Base-by-base conservation (phyloP, 2,329 filamentous ascomycete species). In the Pochonia chlamydosporia region DNA sequence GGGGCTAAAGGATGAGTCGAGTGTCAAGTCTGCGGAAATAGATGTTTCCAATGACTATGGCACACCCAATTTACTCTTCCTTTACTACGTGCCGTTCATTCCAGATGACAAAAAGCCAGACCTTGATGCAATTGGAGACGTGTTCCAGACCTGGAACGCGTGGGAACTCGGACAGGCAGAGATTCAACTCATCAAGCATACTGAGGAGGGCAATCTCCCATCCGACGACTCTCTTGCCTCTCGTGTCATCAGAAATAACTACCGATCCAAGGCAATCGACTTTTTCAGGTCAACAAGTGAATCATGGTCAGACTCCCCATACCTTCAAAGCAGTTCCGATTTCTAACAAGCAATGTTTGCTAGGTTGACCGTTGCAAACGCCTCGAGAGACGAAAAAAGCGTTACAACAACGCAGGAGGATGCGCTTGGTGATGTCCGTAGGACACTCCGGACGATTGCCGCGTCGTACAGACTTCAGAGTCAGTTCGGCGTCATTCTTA, bases 161-260 rank as follows among this genome's bases (percentile, higher is more conserved):
- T 47, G 46, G 46, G 46, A 48, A 14, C 40, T 48, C 4, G 46
- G 46, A 40, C 46, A 48, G 40, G 39, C 46, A 37, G 46, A 48
- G 30, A 11, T 8, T 30, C 46, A 48, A 20, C 21, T 43, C 21
- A 3, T 14, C 13, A 14, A 16, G 3, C 23, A 48, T 39, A 40
- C 43, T 11, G 16, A 39, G 9, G 14, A 6, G 6, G 46, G 46
- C 6, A 24, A 33, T 3, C 46, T 48, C 11, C 46, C 46, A 9
- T 43, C 46, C 14, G 46, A 48, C 46, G 40, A 43, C 23, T 48
- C 46, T 2, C 21, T 43, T 33, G 46, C 40, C 40, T 48, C 46
- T 39, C 46, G 40, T 26, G 30, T 43, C n/a, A 7, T 8, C 11
- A 24, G 46, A 14, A 48, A 39, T 4, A 31, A 48, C 20, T 48